These are phyloP conservation scores for Lactarius psammicola DNA, from an alignment of 768 basidiomycete species.

Conservation along the genomic window DNA sequence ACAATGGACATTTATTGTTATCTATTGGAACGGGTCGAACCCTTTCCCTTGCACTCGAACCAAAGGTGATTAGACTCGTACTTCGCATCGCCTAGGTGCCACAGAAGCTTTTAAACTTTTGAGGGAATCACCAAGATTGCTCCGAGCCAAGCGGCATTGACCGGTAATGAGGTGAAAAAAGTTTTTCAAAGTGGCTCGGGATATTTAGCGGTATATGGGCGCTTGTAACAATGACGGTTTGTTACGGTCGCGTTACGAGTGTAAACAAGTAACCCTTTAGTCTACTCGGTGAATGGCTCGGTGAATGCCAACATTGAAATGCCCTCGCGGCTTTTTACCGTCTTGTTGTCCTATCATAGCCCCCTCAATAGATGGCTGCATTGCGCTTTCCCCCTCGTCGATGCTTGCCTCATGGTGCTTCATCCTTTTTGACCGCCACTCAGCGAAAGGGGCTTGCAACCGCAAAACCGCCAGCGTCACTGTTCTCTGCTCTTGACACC, in stretches of 20 bases:
- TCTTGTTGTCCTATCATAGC: slow-evolving; percentile 9
- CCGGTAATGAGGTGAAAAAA: slow-evolving; percentile 11
- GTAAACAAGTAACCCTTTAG: neutral
- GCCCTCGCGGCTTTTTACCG: slow-evolving; percentile 2
- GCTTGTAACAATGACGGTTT: neutral
- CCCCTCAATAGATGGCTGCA: slow-evolving; percentile 21
- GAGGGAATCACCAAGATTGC: slow-evolving; percentile 9
- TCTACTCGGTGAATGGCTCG: slow-evolving; percentile 61
- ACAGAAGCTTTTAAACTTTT: neutral
- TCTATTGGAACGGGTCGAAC: neutral
- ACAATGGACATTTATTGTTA: neutral
- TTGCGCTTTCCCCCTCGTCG: slow-evolving; percentile 23
- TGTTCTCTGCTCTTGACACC: slow-evolving; percentile 86
- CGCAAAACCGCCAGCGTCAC: slow-evolving; percentile 54
- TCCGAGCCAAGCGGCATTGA: slow-evolving; percentile 25
- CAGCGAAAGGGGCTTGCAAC: slow-evolving; percentile 53
- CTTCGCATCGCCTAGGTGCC: neutral
- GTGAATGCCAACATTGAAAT: slow-evolving; percentile 36
- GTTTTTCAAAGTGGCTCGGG: slow-evolving; percentile 28
- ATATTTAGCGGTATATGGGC: slow-evolving; percentile 4
- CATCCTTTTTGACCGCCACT: slow-evolving; percentile 26
- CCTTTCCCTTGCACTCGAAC: neutral
- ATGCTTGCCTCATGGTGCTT: slow-evolving; percentile 23
- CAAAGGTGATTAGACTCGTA: neutral
- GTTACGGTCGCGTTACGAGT: neutral